Percentiles rank a stretch among this genome's conserved stretches.
Conservation (phyloP, 169 alveolate species). For the Theileria equi region DNA sequence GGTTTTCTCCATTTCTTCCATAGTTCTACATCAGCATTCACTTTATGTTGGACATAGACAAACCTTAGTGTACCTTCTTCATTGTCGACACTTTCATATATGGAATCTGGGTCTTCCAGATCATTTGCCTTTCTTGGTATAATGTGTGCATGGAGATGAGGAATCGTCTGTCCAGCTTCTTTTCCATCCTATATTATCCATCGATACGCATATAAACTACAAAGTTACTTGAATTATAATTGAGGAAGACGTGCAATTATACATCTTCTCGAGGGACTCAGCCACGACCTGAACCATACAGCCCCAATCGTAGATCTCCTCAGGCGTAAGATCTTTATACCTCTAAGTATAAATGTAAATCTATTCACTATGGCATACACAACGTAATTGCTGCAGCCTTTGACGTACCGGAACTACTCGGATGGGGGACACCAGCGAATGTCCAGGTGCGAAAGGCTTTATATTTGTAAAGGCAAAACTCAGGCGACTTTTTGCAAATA, state of each 20-base stretch:
- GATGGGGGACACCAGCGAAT: slow-evolving; percentile 68
- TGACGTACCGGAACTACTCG: slow-evolving; percentile 55
- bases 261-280: slow-evolving; percentile 52
- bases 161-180: slow-evolving; percentile 89
- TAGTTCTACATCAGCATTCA: slow-evolving; percentile 59
- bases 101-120: slow-evolving; percentile 71
- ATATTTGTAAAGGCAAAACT: slow-evolving; percentile 71
- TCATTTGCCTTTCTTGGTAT: slow-evolving; percentile 77
- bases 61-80: slow-evolving; percentile 50
- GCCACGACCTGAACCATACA: slow-evolving; percentile 52
- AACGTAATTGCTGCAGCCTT: not conserved
- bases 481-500: slow-evolving; percentile 60
- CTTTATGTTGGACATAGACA: slow-evolving; percentile 39
- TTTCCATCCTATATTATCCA: slow-evolving; percentile 80
- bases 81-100: slow-evolving; percentile 69
- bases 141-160: slow-evolving; percentile 85
- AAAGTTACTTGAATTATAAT: slow-evolving; percentile 40
- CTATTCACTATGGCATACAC: not conserved
- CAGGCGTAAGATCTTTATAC: slow-evolving; percentile 52
- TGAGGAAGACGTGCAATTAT: slow-evolving; percentile 37
- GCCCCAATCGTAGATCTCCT: slow-evolving; percentile 40
- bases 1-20: slow-evolving; percentile 72
- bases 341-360: slow-evolving; percentile 10
- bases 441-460: slow-evolving; percentile 75
- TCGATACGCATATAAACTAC: not conserved